phyloP scores from a whole-genome alignment of 306 rosid genomes.

The Lathyrus sativus region DNA sequence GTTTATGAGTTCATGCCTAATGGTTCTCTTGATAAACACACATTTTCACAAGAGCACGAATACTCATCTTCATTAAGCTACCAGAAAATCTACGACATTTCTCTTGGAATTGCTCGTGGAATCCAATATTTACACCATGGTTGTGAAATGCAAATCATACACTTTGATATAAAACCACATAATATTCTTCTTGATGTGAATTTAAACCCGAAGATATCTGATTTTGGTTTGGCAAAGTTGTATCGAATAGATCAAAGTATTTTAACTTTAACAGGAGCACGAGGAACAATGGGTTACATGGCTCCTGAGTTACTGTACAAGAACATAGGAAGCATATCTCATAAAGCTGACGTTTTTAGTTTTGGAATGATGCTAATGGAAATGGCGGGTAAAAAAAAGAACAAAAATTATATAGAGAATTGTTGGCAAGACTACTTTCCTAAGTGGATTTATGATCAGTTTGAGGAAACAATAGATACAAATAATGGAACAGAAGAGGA shows the following conservation, averaged over 20 bases:
- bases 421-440: slow-evolving; percentile 12
- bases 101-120: slow-evolving; percentile 30
- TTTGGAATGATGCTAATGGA: slow-evolving; percentile 10
- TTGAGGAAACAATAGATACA: slow-evolving; percentile 19
- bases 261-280: slow-evolving; percentile 22
- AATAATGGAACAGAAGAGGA: slow-evolving; percentile 16
- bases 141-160: slow-evolving; percentile 35
- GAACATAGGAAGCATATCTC: not conserved
- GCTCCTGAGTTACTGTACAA: not conserved
- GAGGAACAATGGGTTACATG: slow-evolving; percentile 15
- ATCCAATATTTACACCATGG: slow-evolving; percentile 32
- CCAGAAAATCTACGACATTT: slow-evolving; percentile 3
- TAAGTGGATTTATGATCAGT: slow-evolving; percentile 31
- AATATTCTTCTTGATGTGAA: slow-evolving; percentile 28
- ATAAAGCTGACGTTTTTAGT: not conserved
- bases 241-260: slow-evolving; percentile 14
- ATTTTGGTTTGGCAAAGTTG: slow-evolving; percentile 19
- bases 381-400: slow-evolving; percentile 28
- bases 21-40: slow-evolving; percentile 33
- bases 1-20: slow-evolving; percentile 32
- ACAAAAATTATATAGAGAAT: slow-evolving; percentile 3
- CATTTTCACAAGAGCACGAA: slow-evolving; percentile 6
- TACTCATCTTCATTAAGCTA: not conserved
- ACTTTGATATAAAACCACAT: slow-evolving; percentile 29
- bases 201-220: slow-evolving; percentile 22